Evolutionary conservation across 441 rosid species (phyloP).

Genomic region (Adansonia rubrostipa): DNA sequence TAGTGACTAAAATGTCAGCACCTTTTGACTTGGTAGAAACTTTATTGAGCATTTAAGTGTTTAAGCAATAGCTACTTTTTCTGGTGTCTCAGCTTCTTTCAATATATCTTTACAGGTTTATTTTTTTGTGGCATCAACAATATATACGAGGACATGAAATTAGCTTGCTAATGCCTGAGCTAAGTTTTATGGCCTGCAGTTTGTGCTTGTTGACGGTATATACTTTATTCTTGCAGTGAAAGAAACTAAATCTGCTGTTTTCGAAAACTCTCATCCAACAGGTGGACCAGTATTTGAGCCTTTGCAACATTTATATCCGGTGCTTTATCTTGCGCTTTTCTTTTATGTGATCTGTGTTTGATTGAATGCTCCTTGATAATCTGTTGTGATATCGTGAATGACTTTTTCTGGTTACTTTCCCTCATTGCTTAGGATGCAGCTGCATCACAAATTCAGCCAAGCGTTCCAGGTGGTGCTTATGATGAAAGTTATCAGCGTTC

Average conservation of each 20-base stretch:
- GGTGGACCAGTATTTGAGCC: constrained; percentile 39
- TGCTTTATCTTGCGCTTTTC: constrained; percentile 29
- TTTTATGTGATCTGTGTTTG: constrained; percentile 19
- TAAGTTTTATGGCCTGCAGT: constrained; percentile 13
- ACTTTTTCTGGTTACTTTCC: constrained; percentile 16
- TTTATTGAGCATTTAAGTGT: neutral
- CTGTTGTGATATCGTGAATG: constrained; percentile 26
- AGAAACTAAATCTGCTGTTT: constrained; percentile 49
- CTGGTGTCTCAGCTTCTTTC: neutral
- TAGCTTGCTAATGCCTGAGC: neutral
- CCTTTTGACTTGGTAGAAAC: neutral
- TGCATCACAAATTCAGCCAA: constrained; percentile 50
- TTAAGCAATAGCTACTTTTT: neutral
- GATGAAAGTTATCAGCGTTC: constrained; percentile 67
- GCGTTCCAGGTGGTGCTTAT: constrained; percentile 54
- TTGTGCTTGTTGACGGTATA: constrained; percentile 24
- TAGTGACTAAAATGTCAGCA: neutral
- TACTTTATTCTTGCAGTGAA: constrained; percentile 50
- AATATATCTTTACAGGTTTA: neutral
- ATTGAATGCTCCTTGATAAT: constrained; percentile 27
- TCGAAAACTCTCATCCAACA: constrained; percentile 48
- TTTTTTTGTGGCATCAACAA: neutral
- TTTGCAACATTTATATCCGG: constrained; percentile 67
- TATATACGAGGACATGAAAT: neutral
- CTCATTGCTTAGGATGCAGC: constrained; percentile 47